Evolutionary conservation across 257 asterid genomes (phyloP).

Genomic region (Euphrasia confusa): DNA sequence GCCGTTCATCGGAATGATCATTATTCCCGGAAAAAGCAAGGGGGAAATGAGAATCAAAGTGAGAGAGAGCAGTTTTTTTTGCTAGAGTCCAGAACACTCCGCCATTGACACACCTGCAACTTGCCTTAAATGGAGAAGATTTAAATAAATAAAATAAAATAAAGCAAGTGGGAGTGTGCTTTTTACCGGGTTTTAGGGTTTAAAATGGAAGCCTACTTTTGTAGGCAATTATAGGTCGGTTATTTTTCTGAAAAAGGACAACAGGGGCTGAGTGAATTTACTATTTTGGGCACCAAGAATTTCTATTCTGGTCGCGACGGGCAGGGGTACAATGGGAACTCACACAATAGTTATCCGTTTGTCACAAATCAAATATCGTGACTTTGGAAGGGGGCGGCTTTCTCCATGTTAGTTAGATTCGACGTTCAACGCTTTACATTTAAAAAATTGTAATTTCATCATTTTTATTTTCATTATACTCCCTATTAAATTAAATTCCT

Average conservation of each 20-base stretch:
- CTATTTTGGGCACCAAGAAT: conserved; percentile 17
- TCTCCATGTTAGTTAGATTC: too few relatives aligned
- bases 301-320: background rate
- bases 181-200: conserved; percentile 26
- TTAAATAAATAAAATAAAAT: conserved; percentile 8
- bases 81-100: conserved; percentile 43
- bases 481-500: too few relatives aligned
- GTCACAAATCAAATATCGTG: too few relatives aligned
- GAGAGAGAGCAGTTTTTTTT: conserved; percentile 30
- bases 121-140: conserved; percentile 40
- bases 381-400: too few relatives aligned
- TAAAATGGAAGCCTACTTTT: conserved; percentile 27
- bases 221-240: conserved; percentile 22
- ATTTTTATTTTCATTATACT: too few relatives aligned
- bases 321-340: conserved; percentile 22
- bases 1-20: conserved; percentile 39
- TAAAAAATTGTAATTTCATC: too few relatives aligned
- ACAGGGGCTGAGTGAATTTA: background rate
- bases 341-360: too few relatives aligned
- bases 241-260: conserved; percentile 29
- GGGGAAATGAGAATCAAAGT: conserved; percentile 29
- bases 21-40: conserved; percentile 9
- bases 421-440: too few relatives aligned
- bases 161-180: conserved; percentile 1
- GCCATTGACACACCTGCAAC: conserved; percentile 44